phyloP scores from a whole-genome alignment of 768 basidiomycete species.

The Kwoniella sp. region DNA sequence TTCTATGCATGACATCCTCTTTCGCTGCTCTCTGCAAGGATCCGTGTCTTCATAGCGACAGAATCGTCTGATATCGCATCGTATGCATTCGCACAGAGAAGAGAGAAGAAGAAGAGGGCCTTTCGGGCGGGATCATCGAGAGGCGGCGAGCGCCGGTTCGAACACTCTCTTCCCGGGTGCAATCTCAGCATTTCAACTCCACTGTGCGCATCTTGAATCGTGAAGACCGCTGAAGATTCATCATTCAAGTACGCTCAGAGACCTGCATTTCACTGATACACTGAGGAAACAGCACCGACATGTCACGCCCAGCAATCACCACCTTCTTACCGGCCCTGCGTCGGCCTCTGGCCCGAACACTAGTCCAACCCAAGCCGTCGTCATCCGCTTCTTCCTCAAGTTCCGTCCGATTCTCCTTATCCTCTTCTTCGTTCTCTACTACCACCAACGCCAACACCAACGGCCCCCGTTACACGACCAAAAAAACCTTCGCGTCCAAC shows the following conservation, averaged over 20 bases:
- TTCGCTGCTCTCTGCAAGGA: too few relatives aligned
- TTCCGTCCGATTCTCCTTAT: not conserved
- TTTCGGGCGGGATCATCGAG: too few relatives aligned
- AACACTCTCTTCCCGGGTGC: too few relatives aligned
- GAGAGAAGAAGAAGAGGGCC: too few relatives aligned
- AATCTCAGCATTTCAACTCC: too few relatives aligned
- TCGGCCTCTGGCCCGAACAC: not conserved
- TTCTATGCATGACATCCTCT: too few relatives aligned
- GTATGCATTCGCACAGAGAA: too few relatives aligned
- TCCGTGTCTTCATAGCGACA: too few relatives aligned
- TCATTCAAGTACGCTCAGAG: not conserved
- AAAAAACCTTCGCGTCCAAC: constrained; percentile 17
- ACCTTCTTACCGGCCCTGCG: constrained; percentile 3
- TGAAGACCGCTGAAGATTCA: too few relatives aligned
- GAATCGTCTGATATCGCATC: too few relatives aligned
- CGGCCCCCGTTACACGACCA: constrained; percentile 6
- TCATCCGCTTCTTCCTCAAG: not conserved
- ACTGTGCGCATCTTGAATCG: too few relatives aligned
- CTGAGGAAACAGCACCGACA: not conserved
- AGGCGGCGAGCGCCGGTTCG: too few relatives aligned
- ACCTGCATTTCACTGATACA: not conserved
- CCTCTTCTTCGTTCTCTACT: not conserved
- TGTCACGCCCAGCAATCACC: constrained; percentile 5
- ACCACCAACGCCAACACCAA: constrained; percentile 10
- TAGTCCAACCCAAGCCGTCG: not conserved